Evolutionary conservation across 192 early-diverging fungal genomes (phyloP).

Genomic region (Obelidium mucronatum): DNA sequence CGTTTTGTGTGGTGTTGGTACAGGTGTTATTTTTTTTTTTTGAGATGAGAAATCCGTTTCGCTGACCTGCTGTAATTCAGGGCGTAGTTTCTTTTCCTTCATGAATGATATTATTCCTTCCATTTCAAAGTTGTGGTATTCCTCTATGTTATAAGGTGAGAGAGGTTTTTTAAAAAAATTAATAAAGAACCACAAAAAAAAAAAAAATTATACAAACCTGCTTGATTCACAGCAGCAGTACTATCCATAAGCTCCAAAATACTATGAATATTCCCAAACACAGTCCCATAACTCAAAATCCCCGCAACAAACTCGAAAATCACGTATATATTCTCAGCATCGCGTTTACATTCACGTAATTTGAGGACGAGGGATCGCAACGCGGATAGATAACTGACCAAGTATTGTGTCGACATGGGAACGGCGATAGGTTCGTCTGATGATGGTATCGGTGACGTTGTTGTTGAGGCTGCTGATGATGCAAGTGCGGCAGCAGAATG

Average conservation of each 20-base stretch:
- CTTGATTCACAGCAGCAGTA: constrained; percentile 42
- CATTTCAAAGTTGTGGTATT: constrained; percentile 45
- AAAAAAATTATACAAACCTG: constrained; percentile 27
- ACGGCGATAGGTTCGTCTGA: constrained; percentile 1
- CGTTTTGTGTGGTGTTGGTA: no score
- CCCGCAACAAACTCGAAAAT: constrained; percentile 43
- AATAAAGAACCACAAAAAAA: constrained; percentile 37
- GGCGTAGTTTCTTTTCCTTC: constrained; percentile 36
- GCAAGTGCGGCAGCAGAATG: neutral
- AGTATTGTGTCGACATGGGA: constrained; percentile 35
- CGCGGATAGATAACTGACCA: constrained; percentile 38
- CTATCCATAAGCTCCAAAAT: constrained; percentile 46
- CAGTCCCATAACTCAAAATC: constrained; percentile 46
- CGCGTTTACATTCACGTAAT: constrained; percentile 15
- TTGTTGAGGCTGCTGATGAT: neutral
- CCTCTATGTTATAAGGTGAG: constrained; percentile 28
- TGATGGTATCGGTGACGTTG: neutral
- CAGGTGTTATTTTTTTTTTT: no score
- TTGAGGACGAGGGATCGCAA: constrained; percentile 41
- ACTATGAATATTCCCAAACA: constrained; percentile 46
- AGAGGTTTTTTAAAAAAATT: neutral
- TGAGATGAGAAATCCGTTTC: no score
- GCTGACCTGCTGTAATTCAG: constrained; percentile 37
- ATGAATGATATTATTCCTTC: constrained; percentile 36
- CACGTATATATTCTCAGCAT: constrained; percentile 43